Base-by-base conservation (phyloP, 1,139 yeast species). In the Blastobotrys illinoisensis region DNA sequence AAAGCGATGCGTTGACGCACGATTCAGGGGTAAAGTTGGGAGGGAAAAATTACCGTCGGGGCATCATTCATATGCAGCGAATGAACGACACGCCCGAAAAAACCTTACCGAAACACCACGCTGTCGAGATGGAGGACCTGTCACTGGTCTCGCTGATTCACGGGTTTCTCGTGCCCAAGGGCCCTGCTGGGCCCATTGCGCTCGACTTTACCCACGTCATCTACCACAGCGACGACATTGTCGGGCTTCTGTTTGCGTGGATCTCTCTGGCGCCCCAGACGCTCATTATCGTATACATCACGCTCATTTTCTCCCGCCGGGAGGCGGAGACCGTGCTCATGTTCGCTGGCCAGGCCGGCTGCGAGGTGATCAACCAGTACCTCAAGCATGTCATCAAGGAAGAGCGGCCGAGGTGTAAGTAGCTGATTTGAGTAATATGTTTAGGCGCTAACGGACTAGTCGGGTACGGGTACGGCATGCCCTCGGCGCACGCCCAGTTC, bases 401-500 rank as follows among this genome's bases (percentile, higher is more conserved):
- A 64, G 86, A 89, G 24, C 77, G 99, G 54, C 99, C 99, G 0
- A 74, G 78, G 5, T 57, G 70, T 50, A 67, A 19, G 70, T 65
- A 14, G 32, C 14, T n/a, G 20, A 19, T 18, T n/a, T 18, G 21
- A n/a, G 23, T 45, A 24, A 26, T 13, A 14, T 16, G 18, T 45
- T 11, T 23, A 46, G 28, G 36, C 44, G 50, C 45, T 49, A 44
- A 43, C 79, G 76, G 60, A 54, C 76, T 60, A 74, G 79, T 56
- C 49, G 72, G 74, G 2, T 61, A 83, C 53, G 86, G 88, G 1
- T 89, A 86, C 68, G 99, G 99, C 0, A 91, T 93, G 98, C 99
- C 99, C 0, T 84, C 93, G 54, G 97, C 98, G 1, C 99, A 93
- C 70, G 83, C 97, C 0, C 99, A 93, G 71, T 93, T 91, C 71